Evolutionary conservation across 75 land plant genomes (phyloP), one percentile per base, ranked within the genome.

Genomic region (Picea sitchensis): DNA sequence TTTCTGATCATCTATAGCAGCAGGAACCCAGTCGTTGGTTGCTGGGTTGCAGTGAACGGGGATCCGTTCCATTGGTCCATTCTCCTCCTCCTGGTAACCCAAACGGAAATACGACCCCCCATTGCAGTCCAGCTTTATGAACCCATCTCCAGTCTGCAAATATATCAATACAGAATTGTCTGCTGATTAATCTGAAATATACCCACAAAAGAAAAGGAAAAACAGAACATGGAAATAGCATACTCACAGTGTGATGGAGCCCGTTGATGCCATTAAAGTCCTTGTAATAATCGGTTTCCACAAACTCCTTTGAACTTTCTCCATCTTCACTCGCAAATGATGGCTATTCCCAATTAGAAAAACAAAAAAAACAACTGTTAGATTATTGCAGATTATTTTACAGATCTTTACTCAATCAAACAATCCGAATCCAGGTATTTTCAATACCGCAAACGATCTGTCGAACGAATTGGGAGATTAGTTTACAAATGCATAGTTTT

Each of bases 11-110:
- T 77, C 23, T 18, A 59, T 65, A 34, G 47, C 78, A 58, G 82
- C 26, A 32, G 90, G 90, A 72, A 85, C 61, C 90, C 90, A 88
- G 60, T 88, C 90, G 34, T 88, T 88, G 26, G 78, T 85, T 34
- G 90, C 90, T 44, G 90, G 90, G 75, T 88, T 88, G 80, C 85
- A 72, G 7, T 44, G 73, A 11, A 63, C 63, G 4, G 3, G 38
- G 14, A 58, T 81, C 67, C 34, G 58, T 21, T 60, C 63, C 63
- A 58, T 0, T 1, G 18, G n/a, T 14, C 73, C 60, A 14, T 58
- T 59, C 18, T 17, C 59, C 20, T 44, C 47, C 47, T 64, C 76
- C 51, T 62, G 21, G 57, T 4, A 20, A 58, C 30, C 34, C 23
- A 51, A 56, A 3, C 56, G 71, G 78, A 51, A 78, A 15, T 34